Conservation (phyloP, 306 rosid species). For the Ceratonia siliqua region DNA sequence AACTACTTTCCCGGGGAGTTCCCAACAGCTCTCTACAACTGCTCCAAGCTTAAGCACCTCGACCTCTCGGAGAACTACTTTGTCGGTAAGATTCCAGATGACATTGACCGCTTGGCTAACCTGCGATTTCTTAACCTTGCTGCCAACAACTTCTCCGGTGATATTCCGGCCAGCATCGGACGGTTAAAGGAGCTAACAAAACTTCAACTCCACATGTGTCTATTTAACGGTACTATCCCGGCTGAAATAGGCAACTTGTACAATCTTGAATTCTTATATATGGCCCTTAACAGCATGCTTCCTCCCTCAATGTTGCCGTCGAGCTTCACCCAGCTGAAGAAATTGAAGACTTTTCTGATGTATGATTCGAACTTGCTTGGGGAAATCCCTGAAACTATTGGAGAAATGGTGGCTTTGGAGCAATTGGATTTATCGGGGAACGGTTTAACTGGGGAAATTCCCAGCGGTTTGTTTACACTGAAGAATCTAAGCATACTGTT, state of each 20-base stretch:
- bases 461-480: conserved; percentile 41
- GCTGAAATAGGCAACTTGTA: conserved; percentile 50
- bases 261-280: conserved; percentile 33
- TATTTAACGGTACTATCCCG: conserved; percentile 40
- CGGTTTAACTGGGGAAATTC: conserved; percentile 44
- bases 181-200: conserved; percentile 34
- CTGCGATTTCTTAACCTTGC: conserved; percentile 43
- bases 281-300: not conserved
- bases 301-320: conserved; percentile 36
- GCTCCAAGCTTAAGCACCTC: conserved; percentile 44
- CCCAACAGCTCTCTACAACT: conserved; percentile 44
- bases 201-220: conserved; percentile 17
- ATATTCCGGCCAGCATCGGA: conserved; percentile 50
- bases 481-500: conserved; percentile 43
- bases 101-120: conserved; percentile 37
- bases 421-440: conserved; percentile 34
- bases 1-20: conserved; percentile 44
- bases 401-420: conserved; percentile 45
- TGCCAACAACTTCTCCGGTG: conserved; percentile 46
- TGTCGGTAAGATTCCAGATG: conserved; percentile 40
- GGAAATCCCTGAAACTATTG: conserved; percentile 45
- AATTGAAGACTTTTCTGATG: conserved; percentile 36
- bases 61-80: conserved; percentile 47
- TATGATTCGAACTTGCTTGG: conserved; percentile 32
- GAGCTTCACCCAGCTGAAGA: conserved; percentile 41